Evolutionary conservation across 2,329 filamentous ascomycete species (phyloP).

Genomic region (Dothiorella sarmentorum): DNA sequence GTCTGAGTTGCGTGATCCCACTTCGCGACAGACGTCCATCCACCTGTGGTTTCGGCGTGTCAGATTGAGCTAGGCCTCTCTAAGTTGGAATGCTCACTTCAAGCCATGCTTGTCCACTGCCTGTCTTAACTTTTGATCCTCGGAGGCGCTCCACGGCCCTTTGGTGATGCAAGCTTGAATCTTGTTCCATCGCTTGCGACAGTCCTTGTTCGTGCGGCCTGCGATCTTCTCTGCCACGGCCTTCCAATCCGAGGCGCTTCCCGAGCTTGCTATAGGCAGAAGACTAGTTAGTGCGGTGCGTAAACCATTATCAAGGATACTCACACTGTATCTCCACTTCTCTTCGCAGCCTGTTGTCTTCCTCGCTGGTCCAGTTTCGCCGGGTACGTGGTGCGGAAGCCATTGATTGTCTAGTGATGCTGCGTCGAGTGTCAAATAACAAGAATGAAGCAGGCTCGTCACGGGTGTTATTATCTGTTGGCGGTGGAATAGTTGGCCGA

Average conservation of each 20-base stretch:
- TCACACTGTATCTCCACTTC: not conserved
- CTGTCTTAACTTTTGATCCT: conserved; percentile 2
- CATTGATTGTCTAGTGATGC: not conserved
- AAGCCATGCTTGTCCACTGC: not conserved
- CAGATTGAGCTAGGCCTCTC: not conserved
- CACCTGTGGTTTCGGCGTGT: not conserved
- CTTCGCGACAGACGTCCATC: not conserved
- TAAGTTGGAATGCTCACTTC: not conserved
- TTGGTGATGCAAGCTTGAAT: conserved; percentile 11
- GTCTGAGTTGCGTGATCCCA: not conserved
- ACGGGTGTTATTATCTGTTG: too few relatives aligned
- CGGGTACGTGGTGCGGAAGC: not conserved
- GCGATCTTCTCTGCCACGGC: conserved; percentile 7
- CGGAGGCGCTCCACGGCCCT: conserved; percentile 11
- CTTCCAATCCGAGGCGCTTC: conserved; percentile 6
- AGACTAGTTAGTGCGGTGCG: too few relatives aligned
- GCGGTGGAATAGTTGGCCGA: too few relatives aligned
- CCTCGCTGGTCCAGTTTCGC: not conserved
- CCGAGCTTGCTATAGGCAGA: not conserved
- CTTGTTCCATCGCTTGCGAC: conserved; percentile 20
- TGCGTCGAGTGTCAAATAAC: not conserved
- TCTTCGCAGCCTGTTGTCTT: not conserved
- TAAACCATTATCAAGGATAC: not conserved
- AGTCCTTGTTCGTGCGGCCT: conserved; percentile 20
- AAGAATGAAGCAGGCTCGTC: too few relatives aligned